phyloP scores from a whole-genome alignment of 2,329 filamentous ascomycete genomes.

The Xylaria sp. region DNA sequence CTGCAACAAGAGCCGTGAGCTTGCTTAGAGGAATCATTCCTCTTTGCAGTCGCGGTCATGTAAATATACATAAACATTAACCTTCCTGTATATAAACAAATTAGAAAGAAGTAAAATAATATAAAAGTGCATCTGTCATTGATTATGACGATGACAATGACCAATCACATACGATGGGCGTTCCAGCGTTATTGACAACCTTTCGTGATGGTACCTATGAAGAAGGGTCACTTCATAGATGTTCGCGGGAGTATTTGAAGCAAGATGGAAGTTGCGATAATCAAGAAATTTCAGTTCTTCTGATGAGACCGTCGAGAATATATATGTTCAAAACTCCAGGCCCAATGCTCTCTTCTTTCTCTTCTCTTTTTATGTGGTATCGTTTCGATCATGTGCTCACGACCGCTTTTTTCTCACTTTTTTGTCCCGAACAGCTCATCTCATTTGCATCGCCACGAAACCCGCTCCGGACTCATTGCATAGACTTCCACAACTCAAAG shows the following conservation, averaged over 20 bases:
- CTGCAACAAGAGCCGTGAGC: too few species aligned
- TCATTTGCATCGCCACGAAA: neutral
- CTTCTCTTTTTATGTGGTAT: conserved; percentile 2
- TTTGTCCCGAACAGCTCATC: neutral
- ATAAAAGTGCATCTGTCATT: too few species aligned
- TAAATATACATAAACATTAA: neutral
- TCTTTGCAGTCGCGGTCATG: neutral
- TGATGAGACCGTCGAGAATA: neutral
- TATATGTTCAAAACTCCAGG: conserved; percentile 12
- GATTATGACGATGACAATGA: too few species aligned
- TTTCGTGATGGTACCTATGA: too few species aligned
- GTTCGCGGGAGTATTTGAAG: too few species aligned
- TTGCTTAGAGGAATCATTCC: too few species aligned
- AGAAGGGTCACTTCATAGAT: too few species aligned
- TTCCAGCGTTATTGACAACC: too few species aligned
- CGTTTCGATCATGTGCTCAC: conserved; percentile 1
- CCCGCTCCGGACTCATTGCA: neutral
- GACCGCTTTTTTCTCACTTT: neutral
- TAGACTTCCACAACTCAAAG: neutral
- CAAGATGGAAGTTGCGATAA: too few species aligned
- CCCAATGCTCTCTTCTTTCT: conserved; percentile 5
- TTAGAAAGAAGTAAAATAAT: too few species aligned
- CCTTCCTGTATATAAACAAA: too few species aligned
- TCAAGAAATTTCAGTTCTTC: neutral
- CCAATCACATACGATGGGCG: too few species aligned